Evolutionary conservation across 2,329 filamentous ascomycete species (phyloP), one percentile per base, ranked within the genome.

Genomic region (Sporothrix schenckii): DNA sequence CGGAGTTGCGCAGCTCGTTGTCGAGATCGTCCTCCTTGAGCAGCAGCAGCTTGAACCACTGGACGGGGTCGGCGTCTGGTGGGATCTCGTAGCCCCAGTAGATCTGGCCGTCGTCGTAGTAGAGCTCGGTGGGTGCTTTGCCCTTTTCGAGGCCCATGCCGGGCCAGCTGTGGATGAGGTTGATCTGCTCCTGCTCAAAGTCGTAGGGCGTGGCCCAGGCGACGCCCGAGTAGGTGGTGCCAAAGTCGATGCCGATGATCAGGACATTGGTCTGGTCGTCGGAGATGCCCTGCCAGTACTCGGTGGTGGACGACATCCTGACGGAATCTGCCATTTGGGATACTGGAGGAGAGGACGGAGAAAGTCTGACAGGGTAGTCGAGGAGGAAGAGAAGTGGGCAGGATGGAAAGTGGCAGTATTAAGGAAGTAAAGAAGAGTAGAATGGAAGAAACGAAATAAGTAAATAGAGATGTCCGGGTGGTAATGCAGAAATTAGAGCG

Each of bases 111-210:
- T 69, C 69, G 16, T 70, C 68, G 44, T 69, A 72, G 60, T 56
- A 72, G 4, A 72, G 69, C 67, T 71, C 60, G 4, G 72, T 73
- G 16, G 72, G 72, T 21, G 65, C 71, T 50, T 73, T 73, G 69
- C 66, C 72, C 53, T 72, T 63, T 34, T 73, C 69, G n/a, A 60
- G 50, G 44, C 71, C 71, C 53, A 44, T 69, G 60, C 80, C 78
- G 1, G 68, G 68, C 65, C 72, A 71, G 39, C 16, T 70, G 47
- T 72, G 66, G 63, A 72, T 71, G 14, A 72, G 67, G 67, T 72
- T 72, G 54, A 72, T 69, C 39, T 70, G 66, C 4, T 70, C 70
- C 34, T 71, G 67, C 54, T 66, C 66, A 14, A 72, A 63, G 30
- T 72, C 71, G 21, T 66, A 66, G 7, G 63, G 72, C 47, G 65